Base-by-base conservation (phyloP, 2,329 filamentous ascomycete genomes). In the Trichoderma sp. region DNA sequence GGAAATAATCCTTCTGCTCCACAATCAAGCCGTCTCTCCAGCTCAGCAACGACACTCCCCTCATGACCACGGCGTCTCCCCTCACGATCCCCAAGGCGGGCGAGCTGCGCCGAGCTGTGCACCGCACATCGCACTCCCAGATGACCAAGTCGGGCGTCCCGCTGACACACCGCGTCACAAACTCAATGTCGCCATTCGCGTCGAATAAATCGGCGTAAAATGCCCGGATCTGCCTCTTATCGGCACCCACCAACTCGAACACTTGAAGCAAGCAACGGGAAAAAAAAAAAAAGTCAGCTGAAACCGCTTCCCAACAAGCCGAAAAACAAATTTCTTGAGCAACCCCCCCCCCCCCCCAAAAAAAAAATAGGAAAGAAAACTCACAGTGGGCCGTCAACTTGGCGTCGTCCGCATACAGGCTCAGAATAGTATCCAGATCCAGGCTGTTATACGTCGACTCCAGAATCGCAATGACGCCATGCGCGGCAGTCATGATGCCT, bases 1-100 rank as follows among this genome's bases (percentile, higher is more conserved):
- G 48, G 3, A 67, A 60, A 58, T 63, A 61, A n/a, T 67, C 57
- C 57, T 67, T 67, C 25, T 61, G 56, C 35, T 67, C 65, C 56
- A 42, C 65, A 56, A 67, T 61, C 48, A 27, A n/a, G 7, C 57
- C 65, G 8, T 63, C 57, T 13, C 65, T 42, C 57, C 57, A 67
- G 35, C 34, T 61, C 35, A 56, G 27, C 57, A 67, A 22, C 27
- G 65, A 67, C 35, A 67, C 65, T 1, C 65, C 65, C 19, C 57
- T 63, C 48, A 61, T 50, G 34, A 63, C 45, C 34, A 61, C 45
- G 25, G 35, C 48, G 12, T 67, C 65, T 12, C 65, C 65, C 48
- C 35, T 42, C 45, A 7, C 15, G 5, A 54, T 32, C 12, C 57
- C 65, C 65, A 61, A n/a, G 5, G 15, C 65, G 6, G 56, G n/a